phyloP scores from a whole-genome alignment of 2,329 filamentous ascomycete genomes.

The Aspergillus thermomutatus region DNA sequence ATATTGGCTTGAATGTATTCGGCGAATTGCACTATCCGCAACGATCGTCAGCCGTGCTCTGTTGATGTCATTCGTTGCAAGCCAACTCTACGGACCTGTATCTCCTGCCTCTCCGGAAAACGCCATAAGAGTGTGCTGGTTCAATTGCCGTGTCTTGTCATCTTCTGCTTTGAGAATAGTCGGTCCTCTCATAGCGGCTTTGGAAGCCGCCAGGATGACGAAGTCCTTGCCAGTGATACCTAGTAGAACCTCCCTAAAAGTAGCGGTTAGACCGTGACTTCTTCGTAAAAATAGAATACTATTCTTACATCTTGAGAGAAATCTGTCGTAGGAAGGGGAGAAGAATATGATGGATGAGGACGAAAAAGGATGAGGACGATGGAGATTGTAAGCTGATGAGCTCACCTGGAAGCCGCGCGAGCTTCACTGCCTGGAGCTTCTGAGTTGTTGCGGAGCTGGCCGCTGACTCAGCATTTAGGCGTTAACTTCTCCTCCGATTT shows the following conservation, averaged over 20 bases:
- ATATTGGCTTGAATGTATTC: slow-evolving; percentile 99
- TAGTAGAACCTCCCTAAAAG: slow-evolving; percentile 85
- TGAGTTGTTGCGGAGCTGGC: slow-evolving; percentile 26
- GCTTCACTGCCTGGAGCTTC: slow-evolving; percentile 41
- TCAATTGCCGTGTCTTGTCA: slow-evolving; percentile 91
- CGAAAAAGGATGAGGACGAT: slow-evolving; percentile 21
- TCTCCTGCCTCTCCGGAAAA: slow-evolving; percentile 96
- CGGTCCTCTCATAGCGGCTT: slow-evolving; percentile 95
- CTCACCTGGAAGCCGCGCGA: slow-evolving; percentile 28
- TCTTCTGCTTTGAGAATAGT: slow-evolving; percentile 93
- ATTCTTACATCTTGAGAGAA: slow-evolving; percentile 24
- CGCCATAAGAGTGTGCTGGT: slow-evolving; percentile 91
- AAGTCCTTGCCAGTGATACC: slow-evolving; percentile 99
- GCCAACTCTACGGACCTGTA: slow-evolving; percentile 60
- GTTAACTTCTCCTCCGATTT: slow-evolving; percentile 27
- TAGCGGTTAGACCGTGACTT: slow-evolving; percentile 16
- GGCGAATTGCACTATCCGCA: slow-evolving; percentile 80
- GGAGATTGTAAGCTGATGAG: slow-evolving; percentile 10
- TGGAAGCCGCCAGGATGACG: slow-evolving; percentile 93
- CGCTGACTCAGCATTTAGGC: slow-evolving; percentile 34
- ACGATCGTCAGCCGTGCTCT: slow-evolving; percentile 13
- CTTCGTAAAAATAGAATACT: background rate
- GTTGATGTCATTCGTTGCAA: background rate
- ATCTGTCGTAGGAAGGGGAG: background rate
- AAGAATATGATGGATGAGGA: slow-evolving; percentile 18